phyloP scores from a whole-genome alignment of 2,329 filamentous ascomycete genomes.

The Alternaria viburni region DNA sequence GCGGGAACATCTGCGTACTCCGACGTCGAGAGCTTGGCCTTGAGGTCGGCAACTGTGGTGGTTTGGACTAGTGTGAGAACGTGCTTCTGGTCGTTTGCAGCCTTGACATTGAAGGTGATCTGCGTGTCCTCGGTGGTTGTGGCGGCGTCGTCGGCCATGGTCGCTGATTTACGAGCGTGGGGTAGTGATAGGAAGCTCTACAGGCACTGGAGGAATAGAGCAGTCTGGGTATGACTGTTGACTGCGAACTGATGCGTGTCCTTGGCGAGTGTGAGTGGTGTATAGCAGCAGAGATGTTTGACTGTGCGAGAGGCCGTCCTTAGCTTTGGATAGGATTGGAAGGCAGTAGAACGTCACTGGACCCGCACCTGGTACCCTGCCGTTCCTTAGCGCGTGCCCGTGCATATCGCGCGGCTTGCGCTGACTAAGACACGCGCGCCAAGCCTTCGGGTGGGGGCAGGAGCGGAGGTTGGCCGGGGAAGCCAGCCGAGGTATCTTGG shows the following conservation, averaged over 20 bases:
- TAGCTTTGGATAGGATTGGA: slow-evolving; percentile 30
- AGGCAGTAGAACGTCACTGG: slow-evolving; percentile 38
- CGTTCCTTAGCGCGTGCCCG: slow-evolving; percentile 21
- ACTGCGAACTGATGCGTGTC: slow-evolving; percentile 7
- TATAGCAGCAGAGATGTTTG: slow-evolving; percentile 13
- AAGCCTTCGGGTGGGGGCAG: slow-evolving; percentile 3
- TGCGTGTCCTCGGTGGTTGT: slow-evolving; percentile 68
- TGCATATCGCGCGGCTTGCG: slow-evolving; percentile 8
- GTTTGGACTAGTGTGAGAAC: slow-evolving; percentile 78
- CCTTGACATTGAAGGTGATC: slow-evolving; percentile 96
- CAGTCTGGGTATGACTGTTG: background rate
- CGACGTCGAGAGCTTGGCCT: slow-evolving; percentile 80
- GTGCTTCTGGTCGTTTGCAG: slow-evolving; percentile 87
- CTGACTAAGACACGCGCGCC: slow-evolving; percentile 2
- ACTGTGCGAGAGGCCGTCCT: slow-evolving; percentile 4
- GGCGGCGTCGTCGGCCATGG: slow-evolving; percentile 70
- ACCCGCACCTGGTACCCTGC: slow-evolving; percentile 11
- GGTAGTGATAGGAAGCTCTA: slow-evolving; percentile 12
- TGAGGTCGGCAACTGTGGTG: slow-evolving; percentile 83
- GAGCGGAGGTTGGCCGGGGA: slow-evolving; percentile 4
- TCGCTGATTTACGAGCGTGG: slow-evolving; percentile 11
- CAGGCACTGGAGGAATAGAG: background rate
- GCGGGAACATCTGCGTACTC: slow-evolving; percentile 87
- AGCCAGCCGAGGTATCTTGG: slow-evolving; percentile 14
- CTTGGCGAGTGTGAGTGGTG: background rate